Base-by-base conservation (phyloP, 1,284 basidiomycete genomes). In the Rhodotorula sp. region DNA sequence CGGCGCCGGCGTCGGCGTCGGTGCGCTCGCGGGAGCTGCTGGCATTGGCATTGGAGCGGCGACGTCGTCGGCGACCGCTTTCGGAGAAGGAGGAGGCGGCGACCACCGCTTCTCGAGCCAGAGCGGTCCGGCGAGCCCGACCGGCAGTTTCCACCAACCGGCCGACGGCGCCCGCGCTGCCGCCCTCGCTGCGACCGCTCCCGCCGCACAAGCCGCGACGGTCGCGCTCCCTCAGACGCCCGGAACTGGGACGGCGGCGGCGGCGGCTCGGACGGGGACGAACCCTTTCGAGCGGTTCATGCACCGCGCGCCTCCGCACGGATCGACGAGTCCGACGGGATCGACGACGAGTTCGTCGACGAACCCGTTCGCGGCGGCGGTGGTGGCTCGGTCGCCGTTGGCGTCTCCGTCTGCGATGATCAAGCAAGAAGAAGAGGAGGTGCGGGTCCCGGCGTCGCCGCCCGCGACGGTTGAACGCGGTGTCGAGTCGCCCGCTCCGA, bases 251-350 rank as follows among this genome's bases (percentile, higher is more conserved):
- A 84, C 84, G 16, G 79, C 82, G 58, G 90, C 82, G 58, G 90
- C 26, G 54, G 26, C n/a, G 12, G 26, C 54, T 29, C 54, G 54
- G 14, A 56, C 54, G 54, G 54, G 54, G 15, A 96, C 89, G 78
- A 99, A 99, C 81, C 96, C 96, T 0, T 99, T 99, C 79, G 95
- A 94, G 75, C 85, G 91, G 56, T 82, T 95, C 62, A 84, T 85
- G 6, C 21, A n/a, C 14, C 54, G 54, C 15, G 43, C 43, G 14
- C 34, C 71, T 72, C 23, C 63, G 72, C 14, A 70, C 69, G n/a
- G 73, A 69, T 6, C 69, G 63, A 43, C 63, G 23, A 47, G 72
- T 8, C 20, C 69, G 39, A 20, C 64, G n/a, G 47, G 21, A 16
- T 14, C 64, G 31, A 49, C 56, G 6, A 48, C 62, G 1, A 21